A percentile compares a stretch with the other conserved stretches of the same genome.
Evolutionary conservation across 179 eudicot genomes (phyloP).

Genomic region (Heliamphora pulchella): DNA sequence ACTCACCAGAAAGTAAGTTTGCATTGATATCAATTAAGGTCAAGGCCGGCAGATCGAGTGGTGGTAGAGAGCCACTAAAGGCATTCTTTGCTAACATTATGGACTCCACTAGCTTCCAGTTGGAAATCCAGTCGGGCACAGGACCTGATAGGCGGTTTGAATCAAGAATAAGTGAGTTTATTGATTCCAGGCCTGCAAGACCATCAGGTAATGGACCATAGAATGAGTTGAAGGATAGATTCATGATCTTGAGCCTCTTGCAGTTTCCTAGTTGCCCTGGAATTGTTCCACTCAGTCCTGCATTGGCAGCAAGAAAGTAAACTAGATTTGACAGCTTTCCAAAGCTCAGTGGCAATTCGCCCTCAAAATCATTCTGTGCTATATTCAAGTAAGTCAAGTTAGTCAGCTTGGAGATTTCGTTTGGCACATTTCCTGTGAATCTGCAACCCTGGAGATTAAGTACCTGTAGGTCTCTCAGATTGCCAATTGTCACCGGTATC

Average conservation of each 20-base stretch:
- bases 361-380: conserved; percentile 59
- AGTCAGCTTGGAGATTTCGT: conserved; percentile 49
- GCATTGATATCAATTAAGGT: conserved; percentile 39
- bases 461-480: conserved; percentile 38
- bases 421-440: conserved; percentile 54
- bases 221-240: conserved; percentile 61
- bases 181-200: conserved; percentile 54
- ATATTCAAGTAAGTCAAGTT: conserved; percentile 53
- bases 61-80: conserved; percentile 56
- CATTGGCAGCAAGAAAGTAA: conserved; percentile 50
- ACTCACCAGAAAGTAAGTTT: conserved; percentile 69
- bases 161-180: conserved; percentile 44
- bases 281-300: conserved; percentile 62
- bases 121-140: conserved; percentile 66
- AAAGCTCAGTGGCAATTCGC: conserved; percentile 57
- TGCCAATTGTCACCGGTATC: conserved; percentile 51
- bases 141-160: conserved; percentile 59
- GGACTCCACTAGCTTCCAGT: conserved; percentile 54
- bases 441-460: conserved; percentile 57
- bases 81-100: conserved; percentile 49
- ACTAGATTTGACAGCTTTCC: conserved; percentile 56
- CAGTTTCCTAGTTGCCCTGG: conserved; percentile 74
- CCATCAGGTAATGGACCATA: conserved; percentile 63
- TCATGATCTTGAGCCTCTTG: conserved; percentile 49
- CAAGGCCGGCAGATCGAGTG: conserved; percentile 46